Evolutionary conservation across 2,329 filamentous ascomycete species (phyloP).

Genomic region (Dendryphion nanum): DNA sequence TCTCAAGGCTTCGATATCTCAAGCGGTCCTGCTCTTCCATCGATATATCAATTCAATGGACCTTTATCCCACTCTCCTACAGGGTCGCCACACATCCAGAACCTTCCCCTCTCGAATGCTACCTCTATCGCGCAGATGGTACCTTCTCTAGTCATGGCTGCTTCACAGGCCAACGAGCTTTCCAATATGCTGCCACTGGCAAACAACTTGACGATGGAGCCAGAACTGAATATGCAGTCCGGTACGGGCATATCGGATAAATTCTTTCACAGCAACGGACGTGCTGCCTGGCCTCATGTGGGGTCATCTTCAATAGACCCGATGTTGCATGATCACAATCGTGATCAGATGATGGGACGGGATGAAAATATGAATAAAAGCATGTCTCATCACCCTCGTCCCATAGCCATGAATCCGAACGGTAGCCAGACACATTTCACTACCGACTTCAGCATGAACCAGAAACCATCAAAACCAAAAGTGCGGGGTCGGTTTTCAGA

Average conservation of each 20-base stretch:
- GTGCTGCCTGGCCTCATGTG: constrained; percentile 30
- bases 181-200: constrained; percentile 30
- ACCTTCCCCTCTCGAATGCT: constrained; percentile 26
- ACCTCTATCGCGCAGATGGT: constrained; percentile 35
- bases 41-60: constrained; percentile 40
- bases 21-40: constrained; percentile 32
- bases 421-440: constrained; percentile 36
- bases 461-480: constrained; percentile 44
- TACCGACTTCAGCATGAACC: constrained; percentile 40
- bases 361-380: constrained; percentile 21
- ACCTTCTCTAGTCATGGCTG: constrained; percentile 39
- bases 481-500: constrained; percentile 58
- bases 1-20: constrained; percentile 33
- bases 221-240: constrained; percentile 28
- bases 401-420: constrained; percentile 39
- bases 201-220: constrained; percentile 33
- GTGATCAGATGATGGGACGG: constrained; percentile 22
- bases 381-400: constrained; percentile 30
- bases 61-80: constrained; percentile 37
- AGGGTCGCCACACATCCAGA: constrained; percentile 33
- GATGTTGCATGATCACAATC: constrained; percentile 33
- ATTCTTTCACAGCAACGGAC: constrained; percentile 31
- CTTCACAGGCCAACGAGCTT: constrained; percentile 41
- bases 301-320: constrained; percentile 32
- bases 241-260: constrained; percentile 33